These are phyloP conservation scores for Schizosaccharomyces lindneri DNA, from an alignment of 805 yeast species.

Conservation along the genomic window DNA sequence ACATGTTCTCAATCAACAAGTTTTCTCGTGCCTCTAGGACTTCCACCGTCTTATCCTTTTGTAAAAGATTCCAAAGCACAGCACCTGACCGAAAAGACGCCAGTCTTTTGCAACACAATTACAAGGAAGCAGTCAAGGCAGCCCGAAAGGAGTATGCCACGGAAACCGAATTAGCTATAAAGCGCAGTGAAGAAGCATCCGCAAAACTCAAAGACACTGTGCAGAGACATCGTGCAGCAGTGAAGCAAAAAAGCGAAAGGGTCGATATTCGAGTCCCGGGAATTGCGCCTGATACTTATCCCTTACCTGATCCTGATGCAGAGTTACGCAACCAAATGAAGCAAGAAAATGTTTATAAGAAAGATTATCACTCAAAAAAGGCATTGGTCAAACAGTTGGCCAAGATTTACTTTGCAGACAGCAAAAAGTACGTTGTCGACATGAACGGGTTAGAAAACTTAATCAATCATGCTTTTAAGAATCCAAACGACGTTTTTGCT, in stretches of 20 bases:
- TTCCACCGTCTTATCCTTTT: too few relatives aligned
- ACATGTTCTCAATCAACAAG: too few relatives aligned
- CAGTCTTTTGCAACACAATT: too few relatives aligned
- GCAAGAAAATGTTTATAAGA: neutral
- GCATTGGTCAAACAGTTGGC: neutral
- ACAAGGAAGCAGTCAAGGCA: too few relatives aligned
- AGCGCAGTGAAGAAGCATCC: too few relatives aligned
- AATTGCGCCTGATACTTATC: neutral
- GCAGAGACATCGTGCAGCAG: neutral
- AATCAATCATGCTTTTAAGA: neutral
- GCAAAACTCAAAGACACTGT: neutral
- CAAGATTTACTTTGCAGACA: neutral
- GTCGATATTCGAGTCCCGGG: neutral
- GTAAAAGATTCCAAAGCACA: too few relatives aligned
- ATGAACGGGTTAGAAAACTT: neutral
- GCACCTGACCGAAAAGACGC: too few relatives aligned
- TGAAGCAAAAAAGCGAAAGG: neutral
- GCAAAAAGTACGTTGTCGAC: neutral
- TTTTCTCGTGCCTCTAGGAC: too few relatives aligned
- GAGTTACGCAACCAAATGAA: neutral
- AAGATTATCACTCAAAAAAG: neutral
- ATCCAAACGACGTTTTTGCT: neutral
- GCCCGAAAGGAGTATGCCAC: too few relatives aligned
- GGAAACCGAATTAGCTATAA: too few relatives aligned
- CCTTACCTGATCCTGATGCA: neutral